phyloP scores from a whole-genome alignment of 2,329 filamentous ascomycete genomes.

The Pseudocercospora eumusae region DNA sequence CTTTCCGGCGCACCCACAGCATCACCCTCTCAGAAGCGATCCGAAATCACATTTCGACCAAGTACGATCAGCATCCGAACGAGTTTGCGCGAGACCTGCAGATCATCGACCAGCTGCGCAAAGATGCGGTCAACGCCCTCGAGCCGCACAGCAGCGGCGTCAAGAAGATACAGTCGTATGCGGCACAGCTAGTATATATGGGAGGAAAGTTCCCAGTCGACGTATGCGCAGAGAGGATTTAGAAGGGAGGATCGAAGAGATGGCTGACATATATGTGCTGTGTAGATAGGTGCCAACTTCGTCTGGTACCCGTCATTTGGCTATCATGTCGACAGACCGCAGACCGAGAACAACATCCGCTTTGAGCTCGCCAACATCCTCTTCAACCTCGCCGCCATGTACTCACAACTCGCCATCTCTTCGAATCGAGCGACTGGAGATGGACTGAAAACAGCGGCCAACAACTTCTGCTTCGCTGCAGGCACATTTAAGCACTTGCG shows the following conservation, averaged over 20 bases:
- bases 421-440: constrained; percentile 76
- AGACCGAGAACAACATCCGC: constrained; percentile 62
- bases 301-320: constrained; percentile 93
- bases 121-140: constrained; percentile 82
- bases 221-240: constrained; percentile 52
- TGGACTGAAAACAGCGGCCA: constrained; percentile 82
- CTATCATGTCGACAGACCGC: constrained; percentile 52
- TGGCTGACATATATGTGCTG: constrained; percentile 17
- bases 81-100: constrained; percentile 92
- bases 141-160: constrained; percentile 87
- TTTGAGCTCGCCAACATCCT: constrained; percentile 90
- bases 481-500: constrained; percentile 81
- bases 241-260: neutral
- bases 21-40: constrained; percentile 80
- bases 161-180: constrained; percentile 85
- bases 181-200: constrained; percentile 89
- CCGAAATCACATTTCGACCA: constrained; percentile 91
- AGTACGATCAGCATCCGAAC: constrained; percentile 98
- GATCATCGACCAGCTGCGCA: constrained; percentile 77
- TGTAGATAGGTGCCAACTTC: constrained; percentile 86
- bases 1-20: constrained; percentile 82
- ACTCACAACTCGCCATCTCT: constrained; percentile 84
- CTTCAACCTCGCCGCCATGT: constrained; percentile 90
- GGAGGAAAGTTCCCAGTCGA: constrained; percentile 95
- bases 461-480: constrained; percentile 84